A percentile compares a stretch with the other conserved stretches of the same genome.
These are phyloP conservation scores for Hemileia vastatrix DNA, from an alignment of 1,284 basidiomycete genomes.

Conservation along the genomic window DNA sequence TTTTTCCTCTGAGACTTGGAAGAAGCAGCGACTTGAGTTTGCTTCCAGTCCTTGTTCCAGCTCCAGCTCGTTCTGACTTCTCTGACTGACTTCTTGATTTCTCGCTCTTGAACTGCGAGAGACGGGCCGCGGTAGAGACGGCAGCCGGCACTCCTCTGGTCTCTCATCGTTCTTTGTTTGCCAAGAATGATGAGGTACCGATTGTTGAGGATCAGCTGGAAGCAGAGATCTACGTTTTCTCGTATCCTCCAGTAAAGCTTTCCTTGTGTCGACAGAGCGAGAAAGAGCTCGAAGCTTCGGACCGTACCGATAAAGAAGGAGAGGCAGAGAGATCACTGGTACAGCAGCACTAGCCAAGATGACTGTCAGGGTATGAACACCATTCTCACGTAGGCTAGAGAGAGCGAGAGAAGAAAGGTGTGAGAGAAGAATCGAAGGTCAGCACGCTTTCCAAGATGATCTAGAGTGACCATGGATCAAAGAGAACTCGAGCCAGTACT, in stretches of 20 bases:
- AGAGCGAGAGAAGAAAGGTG: constrained; percentile 19
- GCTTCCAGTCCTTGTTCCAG: neutral
- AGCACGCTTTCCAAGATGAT: constrained; percentile 17
- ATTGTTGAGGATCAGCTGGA: neutral
- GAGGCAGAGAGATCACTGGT: constrained; percentile 6
- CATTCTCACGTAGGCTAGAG: constrained; percentile 17
- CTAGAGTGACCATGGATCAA: constrained; percentile 1
- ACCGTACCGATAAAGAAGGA: constrained; percentile 27
- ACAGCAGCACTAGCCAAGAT: constrained; percentile 26
- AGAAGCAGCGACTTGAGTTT: neutral
- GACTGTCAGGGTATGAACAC: constrained; percentile 23
- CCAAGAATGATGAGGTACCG: neutral
- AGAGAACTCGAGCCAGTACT: constrained; percentile 25
- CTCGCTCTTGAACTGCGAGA: neutral
- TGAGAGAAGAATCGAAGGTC: constrained; percentile 19
- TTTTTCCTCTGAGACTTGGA: neutral
- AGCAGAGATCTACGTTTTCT: neutral
- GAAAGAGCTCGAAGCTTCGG: constrained; percentile 9
- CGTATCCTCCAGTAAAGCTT: neutral
- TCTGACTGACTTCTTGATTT: neutral
- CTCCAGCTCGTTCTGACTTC: neutral
- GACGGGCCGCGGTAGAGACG: neutral
- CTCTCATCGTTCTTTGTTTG: neutral
- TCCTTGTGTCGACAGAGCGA: neutral
- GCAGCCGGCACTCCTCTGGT: neutral